Base-by-base conservation (phyloP, 345 rosid genomes). In the Hibiscus syriacus region DNA sequence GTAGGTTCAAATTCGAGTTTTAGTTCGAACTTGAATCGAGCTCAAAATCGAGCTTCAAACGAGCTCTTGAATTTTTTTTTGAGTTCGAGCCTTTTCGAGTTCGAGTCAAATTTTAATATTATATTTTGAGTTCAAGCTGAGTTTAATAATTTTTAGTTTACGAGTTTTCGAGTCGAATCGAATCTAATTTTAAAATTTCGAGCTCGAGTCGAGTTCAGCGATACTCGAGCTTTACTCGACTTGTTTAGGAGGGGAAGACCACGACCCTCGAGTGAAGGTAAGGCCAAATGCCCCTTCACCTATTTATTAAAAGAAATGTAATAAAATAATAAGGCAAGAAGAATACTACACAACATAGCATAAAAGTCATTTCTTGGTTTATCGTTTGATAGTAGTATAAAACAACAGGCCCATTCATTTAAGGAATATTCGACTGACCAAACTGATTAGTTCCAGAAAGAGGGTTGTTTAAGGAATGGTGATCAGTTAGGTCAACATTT, bases 231-330 rank as follows among this genome's bases (percentile, higher is more conserved):
- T n/a, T n/a, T n/a, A n/a, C n/a, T n/a, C n/a, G n/a, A n/a, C n/a
- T 43, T 43, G 14, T 55, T 6, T 7, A 20, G 14, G 4, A 26
- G 30, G 17, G 16, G 2, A 20, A 68, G 45, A 11, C n/a, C n/a
- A 43, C 57, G 84, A 7, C 81, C 64, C 43, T 78, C 75, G 49
- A 19, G 5, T 58, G 74, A 23, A 43, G 48, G 10, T 2, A 67
- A 67, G 78, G 81, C 66, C 78, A 81, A 71, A 65, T 68, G 81
- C 16, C 83, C 30, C 74, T 74, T 80, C 46, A 46, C 6, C n/a
- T 22, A 3, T 2, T 39, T 34, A 34, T 34, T 5, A 6, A 34
- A 20, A 58, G 16, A 17, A 49, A 5, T 54, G 20, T 7, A 2
- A 26, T 26, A 55, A 1, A 14, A 14, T 13, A 26, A 55, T 25